Conservation (phyloP, 768 basidiomycete species). For the Rhizopogon roseolus region DNA sequence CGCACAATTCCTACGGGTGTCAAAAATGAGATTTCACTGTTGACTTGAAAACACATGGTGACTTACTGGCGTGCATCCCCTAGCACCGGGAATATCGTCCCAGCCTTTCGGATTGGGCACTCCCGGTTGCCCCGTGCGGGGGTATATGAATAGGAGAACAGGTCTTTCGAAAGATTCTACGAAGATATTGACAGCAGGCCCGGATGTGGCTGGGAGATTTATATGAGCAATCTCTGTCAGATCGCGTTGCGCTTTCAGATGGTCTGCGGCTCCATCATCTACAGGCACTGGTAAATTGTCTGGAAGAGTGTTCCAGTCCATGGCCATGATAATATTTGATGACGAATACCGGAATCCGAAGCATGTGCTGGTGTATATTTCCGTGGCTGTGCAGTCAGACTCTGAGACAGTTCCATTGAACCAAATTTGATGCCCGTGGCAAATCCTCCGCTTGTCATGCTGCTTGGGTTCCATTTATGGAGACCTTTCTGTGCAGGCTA, state of each 20-base stretch:
- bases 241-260: constrained; percentile 1
- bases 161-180: constrained; percentile 11
- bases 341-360: background rate
- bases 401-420: too few relatives aligned
- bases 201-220: constrained; percentile 5
- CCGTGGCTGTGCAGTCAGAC: too few relatives aligned
- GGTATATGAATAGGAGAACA: constrained; percentile 19
- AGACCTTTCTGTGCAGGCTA: background rate
- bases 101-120: constrained; percentile 11
- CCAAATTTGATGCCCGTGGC: too few relatives aligned
- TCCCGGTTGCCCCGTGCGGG: constrained; percentile 13
- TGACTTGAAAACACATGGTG: background rate
- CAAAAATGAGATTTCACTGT: background rate
- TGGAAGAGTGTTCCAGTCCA: constrained; percentile 12
- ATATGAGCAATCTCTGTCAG: background rate
- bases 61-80: constrained; percentile 19
- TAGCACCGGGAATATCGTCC: constrained; percentile 19
- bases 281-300: constrained; percentile 6
- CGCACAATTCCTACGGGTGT: constrained; percentile 14
- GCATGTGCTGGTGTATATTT: too few relatives aligned
- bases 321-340: background rate
- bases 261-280: constrained; percentile 13
- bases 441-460: too few relatives aligned
- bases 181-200: constrained; percentile 6
- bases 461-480: background rate